Base-by-base conservation (phyloP, 345 rosid species). In the Citrus cavaleriei region DNA sequence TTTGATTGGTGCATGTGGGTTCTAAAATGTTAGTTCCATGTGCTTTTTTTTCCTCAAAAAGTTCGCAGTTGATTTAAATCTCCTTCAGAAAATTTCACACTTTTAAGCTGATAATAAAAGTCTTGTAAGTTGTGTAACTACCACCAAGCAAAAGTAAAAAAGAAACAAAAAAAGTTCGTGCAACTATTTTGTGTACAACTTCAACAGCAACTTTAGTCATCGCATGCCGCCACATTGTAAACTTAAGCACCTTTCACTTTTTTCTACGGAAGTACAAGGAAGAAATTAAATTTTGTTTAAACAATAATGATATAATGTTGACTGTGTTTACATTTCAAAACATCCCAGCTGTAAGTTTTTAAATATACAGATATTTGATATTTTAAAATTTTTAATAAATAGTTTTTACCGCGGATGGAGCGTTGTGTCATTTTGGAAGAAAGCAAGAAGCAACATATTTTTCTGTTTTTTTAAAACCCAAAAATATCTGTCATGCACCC, bases 401-500 rank as follows among this genome's bases (percentile, higher is more conserved):
- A 28, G 4, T 12, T 58, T 51, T 74, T 74, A 63, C 73, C 34
- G 59, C 65, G 70, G 78, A 28, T 72, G 77, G 75, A 77, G 70
- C 75, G 68, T 66, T 6, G n/a, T 61, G 80, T 81, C 77, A 66
- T 22, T 74, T 74, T 76, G 28, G 34, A 51, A n/a, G 66, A 24
- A 76, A 74, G 57, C 40, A 28, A 76, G 35, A 69, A 68, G 22
- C 61, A 27, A 28, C 57, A 32, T 7, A 38, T 71, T 76, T 64
- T 24, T 19, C 28, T 3, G 42, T n/a, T 73, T 67, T 5, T 5
- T 57, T 73, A 63, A 80, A 76, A 77, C 78, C 76, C 40, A 59
- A 58, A 80, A 76, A 68, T 81, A 86, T 77, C 90, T 89, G 91
- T 81, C 86, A 46, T 46, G 51, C 51, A 85, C 54, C 87, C 89